These are phyloP conservation scores for Yamadazyma blattariae DNA, from an alignment of 1,139 yeast species.

Conservation along the genomic window DNA sequence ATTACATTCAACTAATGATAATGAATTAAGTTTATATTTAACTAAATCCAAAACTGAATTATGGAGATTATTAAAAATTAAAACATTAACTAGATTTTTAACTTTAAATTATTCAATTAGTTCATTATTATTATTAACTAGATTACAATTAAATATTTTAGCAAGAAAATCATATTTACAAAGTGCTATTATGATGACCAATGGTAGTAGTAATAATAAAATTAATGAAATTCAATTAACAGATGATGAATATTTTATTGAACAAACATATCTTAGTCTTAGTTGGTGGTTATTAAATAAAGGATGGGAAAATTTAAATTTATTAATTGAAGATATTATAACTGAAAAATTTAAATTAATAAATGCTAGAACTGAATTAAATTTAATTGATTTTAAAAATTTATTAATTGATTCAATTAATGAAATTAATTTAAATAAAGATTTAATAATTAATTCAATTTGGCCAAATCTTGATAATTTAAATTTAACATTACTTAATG, in stretches of 20 bases:
- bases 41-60: slow-evolving; percentile 67
- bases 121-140: slow-evolving; percentile 68
- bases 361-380: slow-evolving; percentile 70
- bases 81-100: slow-evolving; percentile 71
- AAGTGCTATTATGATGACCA: slow-evolving; percentile 70
- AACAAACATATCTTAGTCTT: slow-evolving; percentile 81
- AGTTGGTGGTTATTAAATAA: slow-evolving; percentile 93
- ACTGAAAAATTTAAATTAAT: slow-evolving; percentile 57
- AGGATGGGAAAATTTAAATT: slow-evolving; percentile 69
- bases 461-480: slow-evolving; percentile 45
- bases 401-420: slow-evolving; percentile 18
- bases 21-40: slow-evolving; percentile 29
- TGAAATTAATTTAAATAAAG: slow-evolving; percentile 17
- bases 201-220: slow-evolving; percentile 22
- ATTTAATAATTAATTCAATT: slow-evolving; percentile 27
- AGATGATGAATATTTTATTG: slow-evolving; percentile 49
- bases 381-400: slow-evolving; percentile 54
- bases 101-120: slow-evolving; percentile 70
- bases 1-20: slow-evolving; percentile 28
- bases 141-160: slow-evolving; percentile 82
- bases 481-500: slow-evolving; percentile 42
- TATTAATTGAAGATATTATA: slow-evolving; percentile 57
- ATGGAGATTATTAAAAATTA: slow-evolving; percentile 80
- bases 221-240: neutral
- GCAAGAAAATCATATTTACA: slow-evolving; percentile 85